Base-by-base conservation (phyloP, 225 moss, liverwort and hornwort genomes). In the Bryum argenteum region DNA sequence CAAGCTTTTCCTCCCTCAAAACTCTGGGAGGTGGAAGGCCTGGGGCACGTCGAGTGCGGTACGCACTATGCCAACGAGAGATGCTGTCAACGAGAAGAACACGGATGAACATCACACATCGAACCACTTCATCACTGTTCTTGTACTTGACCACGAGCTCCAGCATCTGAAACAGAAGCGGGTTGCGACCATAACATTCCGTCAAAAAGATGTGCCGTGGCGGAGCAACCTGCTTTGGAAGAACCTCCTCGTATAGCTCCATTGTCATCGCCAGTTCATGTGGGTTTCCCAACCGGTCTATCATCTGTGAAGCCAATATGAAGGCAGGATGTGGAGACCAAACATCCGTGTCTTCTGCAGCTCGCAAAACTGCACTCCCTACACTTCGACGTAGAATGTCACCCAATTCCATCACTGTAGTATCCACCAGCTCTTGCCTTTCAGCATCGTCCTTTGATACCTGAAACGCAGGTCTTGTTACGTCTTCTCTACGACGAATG, bases 201-300 rank as follows among this genome's bases (percentile, higher is more conserved):
- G 88, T 85, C 54, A 99, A 70, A 76, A 92, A 94, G 67, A 92
- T 91, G 71, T 99, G 98, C 75, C 94, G 75, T 42, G 89, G 77
- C 61, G 89, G 83, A 0, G 94, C 92, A 62, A 94, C 91, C 48
- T 94, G 92, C 78, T 94, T 94, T 15, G 98, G 98, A 59, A 99
- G 66, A 58, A 99, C 83, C 87, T 99, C 98, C 81, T 94, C 98
- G 54, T 99, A 99, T 74, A 94, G 98, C 70, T 99, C 94, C 91
- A 89, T 87, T 47, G 85, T 91, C 92, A 94, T 88, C 62, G 94
- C 81, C 71, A 92, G 79, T 78, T 99, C 98, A 75, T 99, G 94
- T 39, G 94, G 98, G 22, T 94, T 99, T 75, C 84, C 92, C 48
- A 99, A 77, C 8, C 91, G 89, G 70, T 91, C 94, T 62, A 78